These are phyloP conservation scores for Trametes punicea DNA, from an alignment of 768 basidiomycete species.

Conservation along the genomic window DNA sequence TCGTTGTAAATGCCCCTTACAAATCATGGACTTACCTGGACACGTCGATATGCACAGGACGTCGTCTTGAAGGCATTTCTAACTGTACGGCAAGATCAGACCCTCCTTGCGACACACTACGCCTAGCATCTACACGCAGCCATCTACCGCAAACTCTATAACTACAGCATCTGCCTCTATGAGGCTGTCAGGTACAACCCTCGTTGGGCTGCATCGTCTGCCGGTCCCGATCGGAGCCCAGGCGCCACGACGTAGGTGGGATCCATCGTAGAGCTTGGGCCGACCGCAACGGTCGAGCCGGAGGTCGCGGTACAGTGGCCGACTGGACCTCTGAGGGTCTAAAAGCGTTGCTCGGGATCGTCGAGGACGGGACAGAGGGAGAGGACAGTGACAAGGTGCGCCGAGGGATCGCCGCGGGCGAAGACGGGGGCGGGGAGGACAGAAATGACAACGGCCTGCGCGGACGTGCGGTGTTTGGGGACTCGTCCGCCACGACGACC, in stretches of 20 bases:
- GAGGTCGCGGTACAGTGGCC: background rate
- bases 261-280: background rate
- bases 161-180: background rate
- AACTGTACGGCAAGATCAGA: no score
- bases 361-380: background rate
- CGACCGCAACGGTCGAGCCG: background rate
- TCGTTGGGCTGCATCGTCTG: background rate
- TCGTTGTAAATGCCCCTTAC: no score
- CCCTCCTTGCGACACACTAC: no score
- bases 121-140: no score
- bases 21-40: no score
- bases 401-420: background rate
- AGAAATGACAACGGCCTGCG: background rate
- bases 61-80: no score
- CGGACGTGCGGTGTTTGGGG: background rate
- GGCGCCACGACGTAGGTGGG: slow-evolving; percentile 15
- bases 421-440: background rate
- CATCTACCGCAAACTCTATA: no score
- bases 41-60: no score
- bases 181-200: background rate
- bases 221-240: slow-evolving; percentile 5
- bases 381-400: background rate
- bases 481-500: background rate
- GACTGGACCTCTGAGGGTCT: no score
- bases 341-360: background rate